Evolutionary conservation across 2,329 filamentous ascomycete species (phyloP), one percentile per base, ranked within the genome.

Genomic region (Didymella keratinophila): DNA sequence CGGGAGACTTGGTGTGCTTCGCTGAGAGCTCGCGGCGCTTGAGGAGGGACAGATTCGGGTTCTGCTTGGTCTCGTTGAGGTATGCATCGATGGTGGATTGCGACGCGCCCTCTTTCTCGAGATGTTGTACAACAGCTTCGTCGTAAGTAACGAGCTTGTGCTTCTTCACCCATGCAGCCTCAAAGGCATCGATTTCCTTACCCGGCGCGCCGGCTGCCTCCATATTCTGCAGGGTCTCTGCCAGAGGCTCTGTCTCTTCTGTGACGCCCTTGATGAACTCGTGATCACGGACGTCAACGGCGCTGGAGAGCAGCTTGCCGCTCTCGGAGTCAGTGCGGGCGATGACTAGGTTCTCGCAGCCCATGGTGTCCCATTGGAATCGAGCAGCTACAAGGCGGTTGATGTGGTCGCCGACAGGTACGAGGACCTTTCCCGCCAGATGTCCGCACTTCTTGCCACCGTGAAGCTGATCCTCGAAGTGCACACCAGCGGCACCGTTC

Each of bases 291-390:
- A 93, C 89, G 73, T 99, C 95, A 62, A 99, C 90, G 14, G 93
- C 92, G 60, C 90, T 96, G 58, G 90, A 96, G 54, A 99, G 84
- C 21, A 99, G 85, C 75, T 89, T 93, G 44, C 94, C 95, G 62
- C 92, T 96, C 78, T 98, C 95, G 0, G 93, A 96, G 77, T 99
- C 95, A 1, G 95, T 98, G 57, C 95, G 89, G 2, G 95, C 95
- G 73, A 99, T 95, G 41, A 98, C 87, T 4, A 98, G 84, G 76
- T 96, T 98, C 80, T 99, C 95, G 51, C 87, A 89, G 45, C 94
- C 95, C 94, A 99, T 98, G 68, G 97, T 84, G 72, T 99, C 95
- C 94, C 94, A 99, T 74, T 99, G 95, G 81, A 97, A 97, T 59
- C 95, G 89, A 3, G 94, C 89, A 1, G 95, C 93, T 20, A 93